Conservation (phyloP, 2,329 filamentous ascomycete genomes). For the Triangularia verruculosa region DNA sequence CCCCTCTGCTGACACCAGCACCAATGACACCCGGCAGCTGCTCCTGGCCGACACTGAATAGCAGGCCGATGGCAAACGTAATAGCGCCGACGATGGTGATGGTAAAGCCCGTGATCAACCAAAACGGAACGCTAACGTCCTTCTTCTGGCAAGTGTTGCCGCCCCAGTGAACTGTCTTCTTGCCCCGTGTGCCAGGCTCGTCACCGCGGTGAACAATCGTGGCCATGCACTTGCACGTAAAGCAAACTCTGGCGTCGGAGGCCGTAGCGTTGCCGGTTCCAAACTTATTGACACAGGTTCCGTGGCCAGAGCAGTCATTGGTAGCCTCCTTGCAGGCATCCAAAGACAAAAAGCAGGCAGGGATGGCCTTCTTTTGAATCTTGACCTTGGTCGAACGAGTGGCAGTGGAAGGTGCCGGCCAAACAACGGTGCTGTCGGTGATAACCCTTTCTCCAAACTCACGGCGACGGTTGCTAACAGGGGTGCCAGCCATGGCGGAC, state of each 20-base stretch:
- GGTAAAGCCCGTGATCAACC: slow-evolving; percentile 75
- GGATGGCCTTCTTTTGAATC: slow-evolving; percentile 45
- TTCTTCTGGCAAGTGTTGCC: slow-evolving; percentile 86
- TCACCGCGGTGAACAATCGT: slow-evolving; percentile 45
- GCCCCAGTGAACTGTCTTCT: slow-evolving; percentile 72
- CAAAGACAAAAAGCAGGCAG: slow-evolving; percentile 70
- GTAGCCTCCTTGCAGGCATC: slow-evolving; percentile 69
- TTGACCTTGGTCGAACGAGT: slow-evolving; percentile 32
- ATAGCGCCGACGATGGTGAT: slow-evolving; percentile 67
- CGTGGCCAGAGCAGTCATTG: slow-evolving; percentile 78
- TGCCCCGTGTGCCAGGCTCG: slow-evolving; percentile 45
- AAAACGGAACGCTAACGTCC: slow-evolving; percentile 86
- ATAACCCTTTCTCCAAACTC: slow-evolving; percentile 46
- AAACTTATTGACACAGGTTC: slow-evolving; percentile 69
- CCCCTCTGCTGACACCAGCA: slow-evolving; percentile 74
- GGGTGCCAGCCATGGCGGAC: slow-evolving; percentile 36
- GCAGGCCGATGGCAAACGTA: slow-evolving; percentile 68
- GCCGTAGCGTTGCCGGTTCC: slow-evolving; percentile 40
- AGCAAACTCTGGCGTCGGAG: slow-evolving; percentile 56
- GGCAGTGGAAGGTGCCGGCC: slow-evolving; percentile 13
- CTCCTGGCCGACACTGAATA: slow-evolving; percentile 82
- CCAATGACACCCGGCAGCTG: slow-evolving; percentile 91
- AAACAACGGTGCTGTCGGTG: slow-evolving; percentile 26
- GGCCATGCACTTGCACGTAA: slow-evolving; percentile 69
- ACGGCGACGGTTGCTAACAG: slow-evolving; percentile 46